Evolutionary conservation across 768 basidiomycete species (phyloP), one percentile per base, ranked within the genome.

Genomic region (Dendrothele bispora): DNA sequence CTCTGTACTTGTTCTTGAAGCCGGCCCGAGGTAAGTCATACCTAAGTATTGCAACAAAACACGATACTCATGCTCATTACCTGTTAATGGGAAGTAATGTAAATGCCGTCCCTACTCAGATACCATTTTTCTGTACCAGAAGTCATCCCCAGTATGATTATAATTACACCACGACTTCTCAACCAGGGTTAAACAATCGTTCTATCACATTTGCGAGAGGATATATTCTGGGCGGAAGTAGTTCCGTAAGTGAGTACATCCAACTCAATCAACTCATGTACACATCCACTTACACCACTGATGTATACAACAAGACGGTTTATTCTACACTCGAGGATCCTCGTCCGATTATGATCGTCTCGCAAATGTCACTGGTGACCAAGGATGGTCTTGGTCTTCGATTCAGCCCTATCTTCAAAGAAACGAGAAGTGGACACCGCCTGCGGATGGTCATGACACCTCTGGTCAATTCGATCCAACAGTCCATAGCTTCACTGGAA

Each of bases 351-450:
- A 55, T 34, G 58, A 70, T 41, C 61, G 63, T 14, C 63, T 52
- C 32, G 68, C 68, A 2, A 41, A 36, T 2, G 29, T 60, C 18
- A 60, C 64, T 4, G 57, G 60, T 0, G 67, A 70, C 42, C 17
- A 45, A 2, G 68, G 68, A 10, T 70, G 67, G 68, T 63, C 61
- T 5, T 69, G 68, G 67, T 48, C 61, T 5, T 44, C 30, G 14
- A 37, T 69, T 4, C 48, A 58, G n/a, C 59, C 49, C 2, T 68
- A 65, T 21, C 26, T 29, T 27, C 15, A 42, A 11, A 27, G 66
- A 67, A 66, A 58, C 38, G 71, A 73, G 52, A 50, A 56, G 12
- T 62, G 54, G 21, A 42, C 49, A 3, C 30, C 50, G 3, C 64
- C 70, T 10, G 63, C 62, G 3, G 65, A 67, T 53, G 36, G 53